Base-by-base conservation (phyloP, 768 basidiomycete species). In the Arthromyces matolae region DNA sequence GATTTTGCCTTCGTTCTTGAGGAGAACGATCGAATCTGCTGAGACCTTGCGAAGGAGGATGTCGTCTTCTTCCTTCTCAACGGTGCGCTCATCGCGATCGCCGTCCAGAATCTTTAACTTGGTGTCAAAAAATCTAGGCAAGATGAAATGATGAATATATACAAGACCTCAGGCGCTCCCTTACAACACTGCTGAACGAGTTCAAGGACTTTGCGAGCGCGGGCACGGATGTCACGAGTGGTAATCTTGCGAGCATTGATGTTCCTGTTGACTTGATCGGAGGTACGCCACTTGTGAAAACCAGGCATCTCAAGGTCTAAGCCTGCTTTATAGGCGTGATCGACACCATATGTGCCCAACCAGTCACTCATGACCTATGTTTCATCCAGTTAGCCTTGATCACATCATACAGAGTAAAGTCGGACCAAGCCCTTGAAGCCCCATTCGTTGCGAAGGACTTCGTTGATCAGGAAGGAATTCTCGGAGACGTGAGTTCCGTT, bases 301-400 rank as follows among this genome's bases (percentile, higher is more conserved):
- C 88, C 87, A 0, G 86, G 86, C 85, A 88, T 89, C 61, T 89
- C 86, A 29, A 91, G 75, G 59, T 89, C 84, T 19, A 89, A 69
- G 2, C 87, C 87, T n/a, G 86, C 85, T 49, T 89, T 89, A 51
- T 86, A 68, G 20, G 72, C 66, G 19, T 73, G 69, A 52, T 81
- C 80, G 25, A 87, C 69, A 43, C 80, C 78, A 67, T 89, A 89
- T 2, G 77, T 66, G 1, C 89, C 89, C 47, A 84, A 86, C 89
- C 89, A 93, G 61, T 91, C 89, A 49, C 84, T 86, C 86, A 91
- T 90, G 48, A 86, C 70, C 68, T 77, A 18, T 31, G 14, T 18
- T 34, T 8, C 10, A 31, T 31, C 19, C 10, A 31, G 32, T 20
- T 6, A 16, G n/a, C 13, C 8, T 41, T n/a, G n/a, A 18, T n/a